These are phyloP conservation scores for Drechmeria coniospora DNA, from an alignment of 2,329 filamentous ascomycete species.

Conservation along the genomic window DNA sequence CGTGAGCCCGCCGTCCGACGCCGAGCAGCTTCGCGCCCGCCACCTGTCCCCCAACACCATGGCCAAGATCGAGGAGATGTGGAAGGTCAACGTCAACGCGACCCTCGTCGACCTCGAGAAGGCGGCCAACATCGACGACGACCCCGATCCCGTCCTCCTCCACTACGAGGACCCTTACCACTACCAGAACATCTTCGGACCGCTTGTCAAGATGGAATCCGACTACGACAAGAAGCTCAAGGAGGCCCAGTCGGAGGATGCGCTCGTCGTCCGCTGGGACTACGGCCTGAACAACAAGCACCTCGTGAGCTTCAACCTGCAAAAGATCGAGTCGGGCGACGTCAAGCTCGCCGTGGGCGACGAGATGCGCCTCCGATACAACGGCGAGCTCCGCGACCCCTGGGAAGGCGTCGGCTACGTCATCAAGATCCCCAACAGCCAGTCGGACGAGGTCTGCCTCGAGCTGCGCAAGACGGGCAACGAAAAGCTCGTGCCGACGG, in stretches of 20 bases:
- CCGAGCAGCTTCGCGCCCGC: conserved; percentile 87
- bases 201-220: conserved; percentile 95
- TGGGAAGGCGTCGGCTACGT: conserved; percentile 99
- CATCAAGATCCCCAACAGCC: conserved; percentile 98
- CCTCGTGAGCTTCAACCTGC: conserved; percentile 83
- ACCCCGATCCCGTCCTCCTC: conserved; percentile 79
- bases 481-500: conserved; percentile 88
- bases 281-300: conserved; percentile 95
- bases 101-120: conserved; percentile 88
- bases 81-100: conserved; percentile 86
- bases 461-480: conserved; percentile 89
- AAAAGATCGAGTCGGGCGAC: conserved; percentile 93
- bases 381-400: conserved; percentile 74
- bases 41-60: conserved; percentile 91
- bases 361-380: conserved; percentile 96
- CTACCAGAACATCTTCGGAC: conserved; percentile 97
- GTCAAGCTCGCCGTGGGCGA: conserved; percentile 96
- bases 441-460: conserved; percentile 92
- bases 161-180: conserved; percentile 96
- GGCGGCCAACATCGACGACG: conserved; percentile 80
- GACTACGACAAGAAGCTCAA: conserved; percentile 99
- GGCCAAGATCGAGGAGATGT: conserved; percentile 91
- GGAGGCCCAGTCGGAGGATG: conserved; percentile 93
- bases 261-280: conserved; percentile 88
- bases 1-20: conserved; percentile 74